Percentiles rank a stretch among this genome's conserved stretches.
Evolutionary conservation across 2,329 filamentous ascomycete genomes (phyloP).

Genomic region (Aspergillus tanneri): DNA sequence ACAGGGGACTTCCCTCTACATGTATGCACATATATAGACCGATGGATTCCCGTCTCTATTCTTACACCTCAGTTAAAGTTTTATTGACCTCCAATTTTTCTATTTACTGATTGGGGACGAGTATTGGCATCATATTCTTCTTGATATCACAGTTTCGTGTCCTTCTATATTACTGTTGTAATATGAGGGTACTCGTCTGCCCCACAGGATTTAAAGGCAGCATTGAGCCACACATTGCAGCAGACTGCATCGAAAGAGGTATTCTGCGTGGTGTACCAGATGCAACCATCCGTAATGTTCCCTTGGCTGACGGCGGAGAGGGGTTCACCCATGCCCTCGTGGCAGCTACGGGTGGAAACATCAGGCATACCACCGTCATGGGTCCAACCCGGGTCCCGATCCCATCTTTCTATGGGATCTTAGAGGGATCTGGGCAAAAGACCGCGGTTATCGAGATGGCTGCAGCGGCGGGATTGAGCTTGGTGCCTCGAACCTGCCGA

Average conservation of each 20-base stretch:
- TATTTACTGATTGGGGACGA: too few species aligned
- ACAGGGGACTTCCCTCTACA: too few species aligned
- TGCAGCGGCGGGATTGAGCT: slow-evolving; percentile 52
- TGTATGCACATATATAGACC: too few species aligned
- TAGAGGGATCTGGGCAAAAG: slow-evolving; percentile 29
- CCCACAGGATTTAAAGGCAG: slow-evolving; percentile 58
- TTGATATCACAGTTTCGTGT: neutral
- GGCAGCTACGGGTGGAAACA: slow-evolving; percentile 42
- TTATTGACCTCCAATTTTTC: too few species aligned
- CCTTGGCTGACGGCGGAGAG: slow-evolving; percentile 55
- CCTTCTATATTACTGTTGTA: neutral
- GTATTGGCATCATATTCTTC: too few species aligned
- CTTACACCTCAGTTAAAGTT: too few species aligned
- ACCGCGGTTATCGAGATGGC: slow-evolving; percentile 57
- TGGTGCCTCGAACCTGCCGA: slow-evolving; percentile 47
- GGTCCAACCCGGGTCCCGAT: slow-evolving; percentile 48
- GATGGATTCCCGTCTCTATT: too few species aligned
- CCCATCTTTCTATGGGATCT: slow-evolving; percentile 50
- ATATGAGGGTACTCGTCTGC: slow-evolving; percentile 47
- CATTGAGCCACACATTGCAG: slow-evolving; percentile 50
- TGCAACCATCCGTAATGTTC: slow-evolving; percentile 49
- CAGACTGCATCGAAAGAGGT: slow-evolving; percentile 52
- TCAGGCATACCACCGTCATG: slow-evolving; percentile 41
- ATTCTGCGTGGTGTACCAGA: slow-evolving; percentile 47
- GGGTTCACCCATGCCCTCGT: slow-evolving; percentile 52